These are phyloP conservation scores for Cladosporium oxysporum DNA, from an alignment of 2,329 filamentous ascomycete genomes.

Conservation along the genomic window DNA sequence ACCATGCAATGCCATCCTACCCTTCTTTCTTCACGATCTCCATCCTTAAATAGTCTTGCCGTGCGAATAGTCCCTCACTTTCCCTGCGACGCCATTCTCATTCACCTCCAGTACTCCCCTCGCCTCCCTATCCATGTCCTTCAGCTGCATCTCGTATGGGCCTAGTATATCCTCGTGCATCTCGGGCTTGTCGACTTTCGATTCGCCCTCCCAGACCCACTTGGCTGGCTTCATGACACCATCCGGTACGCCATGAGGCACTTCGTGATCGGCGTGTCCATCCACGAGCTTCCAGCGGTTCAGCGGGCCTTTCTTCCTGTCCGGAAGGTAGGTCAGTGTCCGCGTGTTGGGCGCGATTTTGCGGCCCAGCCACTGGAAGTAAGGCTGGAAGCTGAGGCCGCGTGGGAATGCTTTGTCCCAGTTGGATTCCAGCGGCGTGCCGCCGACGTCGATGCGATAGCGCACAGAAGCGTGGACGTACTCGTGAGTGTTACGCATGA, in stretches of 20 bases:
- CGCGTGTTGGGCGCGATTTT: constrained; percentile 27
- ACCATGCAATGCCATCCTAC: neutral
- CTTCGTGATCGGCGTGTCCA: constrained; percentile 26
- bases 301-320: constrained; percentile 30
- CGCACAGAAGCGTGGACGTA: constrained; percentile 40
- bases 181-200: constrained; percentile 3
- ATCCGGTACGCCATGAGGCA: constrained; percentile 5
- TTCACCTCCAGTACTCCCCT: constrained; percentile 13
- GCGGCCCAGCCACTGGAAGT: constrained; percentile 24
- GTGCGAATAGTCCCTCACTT: constrained; percentile 11
- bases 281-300: constrained; percentile 37
- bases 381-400: constrained; percentile 26
- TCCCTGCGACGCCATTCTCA: constrained; percentile 11
- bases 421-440: constrained; percentile 33
- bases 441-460: constrained; percentile 37
- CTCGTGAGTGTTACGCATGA: constrained; percentile 37
- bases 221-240: constrained; percentile 4
- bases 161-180: constrained; percentile 18
- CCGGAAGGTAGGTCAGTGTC: constrained; percentile 25
- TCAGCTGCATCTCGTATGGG: constrained; percentile 15
- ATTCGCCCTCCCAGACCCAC: constrained; percentile 8
- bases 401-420: constrained; percentile 24
- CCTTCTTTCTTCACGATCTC: neutral
- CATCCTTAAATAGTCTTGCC: constrained; percentile 16
- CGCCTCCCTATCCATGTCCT: constrained; percentile 20